Evolutionary conservation across 2,329 filamentous ascomycete species (phyloP).

Genomic region (Cadophora malorum): DNA sequence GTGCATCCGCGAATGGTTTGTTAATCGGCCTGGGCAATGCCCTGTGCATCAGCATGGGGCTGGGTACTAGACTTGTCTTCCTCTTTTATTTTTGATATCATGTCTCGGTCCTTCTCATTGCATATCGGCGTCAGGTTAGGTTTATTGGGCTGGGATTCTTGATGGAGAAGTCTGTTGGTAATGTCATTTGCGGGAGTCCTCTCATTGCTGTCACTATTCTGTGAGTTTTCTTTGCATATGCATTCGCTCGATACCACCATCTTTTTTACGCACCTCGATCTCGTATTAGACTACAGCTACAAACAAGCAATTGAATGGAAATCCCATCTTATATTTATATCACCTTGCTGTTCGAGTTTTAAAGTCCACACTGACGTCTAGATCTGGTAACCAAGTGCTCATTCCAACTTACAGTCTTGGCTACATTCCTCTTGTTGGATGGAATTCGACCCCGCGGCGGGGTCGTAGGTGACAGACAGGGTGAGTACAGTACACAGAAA

Average conservation of each 20-base stretch:
- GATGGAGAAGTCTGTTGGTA: neutral
- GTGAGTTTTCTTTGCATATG: neutral
- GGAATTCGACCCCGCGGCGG: neutral
- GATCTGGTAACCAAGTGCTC: too few species aligned
- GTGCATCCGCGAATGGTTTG: conserved; percentile 69
- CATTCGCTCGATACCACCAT: conserved; percentile 20
- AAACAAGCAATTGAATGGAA: conserved; percentile 2
- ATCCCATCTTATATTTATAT: neutral
- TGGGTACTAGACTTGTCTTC: conserved; percentile 18
- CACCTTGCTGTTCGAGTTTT: too few species aligned
- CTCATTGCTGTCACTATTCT: neutral
- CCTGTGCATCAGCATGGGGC: conserved; percentile 66
- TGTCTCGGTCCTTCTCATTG: neutral
- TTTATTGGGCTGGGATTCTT: neutral
- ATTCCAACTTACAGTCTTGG: neutral
- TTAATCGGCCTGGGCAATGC: conserved; percentile 66
- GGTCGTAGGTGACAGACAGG: too few species aligned
- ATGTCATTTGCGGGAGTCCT: conserved; percentile 3
- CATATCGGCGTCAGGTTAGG: conserved; percentile 2
- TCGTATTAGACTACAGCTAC: conserved; percentile 1
- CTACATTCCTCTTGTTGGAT: neutral
- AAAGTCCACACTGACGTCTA: too few species aligned
- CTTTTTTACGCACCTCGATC: conserved; percentile 4
- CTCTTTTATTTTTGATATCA: neutral
- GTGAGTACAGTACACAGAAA: too few species aligned